Conservation (phyloP, 805 yeast species). For the Starmerella apis region DNA sequence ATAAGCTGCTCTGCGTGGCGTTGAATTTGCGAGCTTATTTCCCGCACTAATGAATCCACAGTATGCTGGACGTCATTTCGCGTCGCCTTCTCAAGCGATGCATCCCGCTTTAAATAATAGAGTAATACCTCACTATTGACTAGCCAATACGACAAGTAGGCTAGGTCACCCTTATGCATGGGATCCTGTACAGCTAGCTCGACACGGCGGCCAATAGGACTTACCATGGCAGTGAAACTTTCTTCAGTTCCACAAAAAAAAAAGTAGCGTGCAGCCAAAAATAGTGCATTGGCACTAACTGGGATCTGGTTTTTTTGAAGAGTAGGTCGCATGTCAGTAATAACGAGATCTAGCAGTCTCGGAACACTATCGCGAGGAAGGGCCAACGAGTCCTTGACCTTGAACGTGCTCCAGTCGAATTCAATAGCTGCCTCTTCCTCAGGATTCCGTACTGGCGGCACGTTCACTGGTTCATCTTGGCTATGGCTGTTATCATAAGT, state of each 20-base stretch:
- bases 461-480: not conserved
- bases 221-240: slow-evolving; percentile 24
- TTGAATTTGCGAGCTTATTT: slow-evolving; percentile 13
- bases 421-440: slow-evolving; percentile 15
- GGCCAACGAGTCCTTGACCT: slow-evolving; percentile 36
- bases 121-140: slow-evolving; percentile 66
- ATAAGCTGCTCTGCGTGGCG: slow-evolving; percentile 15
- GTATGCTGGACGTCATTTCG: slow-evolving; percentile 19
- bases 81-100: slow-evolving; percentile 34
- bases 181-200: slow-evolving; percentile 29
- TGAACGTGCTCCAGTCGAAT: slow-evolving; percentile 36
- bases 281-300: slow-evolving; percentile 36
- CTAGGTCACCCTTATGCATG: slow-evolving; percentile 30
- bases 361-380: slow-evolving; percentile 33
- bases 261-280: slow-evolving; percentile 35
- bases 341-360: slow-evolving; percentile 32
- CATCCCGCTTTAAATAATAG: slow-evolving; percentile 63
- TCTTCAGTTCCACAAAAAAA: slow-evolving; percentile 30
- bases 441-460: slow-evolving; percentile 8
- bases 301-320: slow-evolving; percentile 33
- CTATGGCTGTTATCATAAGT: not conserved
- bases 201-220: slow-evolving; percentile 31
- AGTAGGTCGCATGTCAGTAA: slow-evolving; percentile 32
- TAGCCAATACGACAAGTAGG: slow-evolving; percentile 70
- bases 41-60: slow-evolving; percentile 13